Percentiles rank a stretch among this genome's conserved stretches.
phyloP scores from a whole-genome alignment of 129 eudicot genomes.

The Escallonia herrerae region DNA sequence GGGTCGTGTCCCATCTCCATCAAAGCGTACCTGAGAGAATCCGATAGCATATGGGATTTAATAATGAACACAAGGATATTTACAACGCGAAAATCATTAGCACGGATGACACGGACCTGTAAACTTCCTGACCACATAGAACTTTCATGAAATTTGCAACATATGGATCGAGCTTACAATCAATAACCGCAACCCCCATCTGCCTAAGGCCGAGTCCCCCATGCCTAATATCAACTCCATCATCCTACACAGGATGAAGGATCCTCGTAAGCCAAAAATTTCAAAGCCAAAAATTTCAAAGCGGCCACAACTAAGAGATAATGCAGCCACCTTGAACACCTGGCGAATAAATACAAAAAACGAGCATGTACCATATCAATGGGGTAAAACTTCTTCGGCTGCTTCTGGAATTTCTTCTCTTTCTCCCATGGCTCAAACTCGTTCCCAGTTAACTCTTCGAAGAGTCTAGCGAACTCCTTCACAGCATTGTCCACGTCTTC shows the following conservation, averaged over 20 bases:
- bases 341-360: neutral
- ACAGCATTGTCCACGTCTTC: constrained; percentile 42
- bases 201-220: constrained; percentile 81
- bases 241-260: constrained; percentile 38
- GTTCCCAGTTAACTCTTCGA: constrained; percentile 68
- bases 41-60: neutral
- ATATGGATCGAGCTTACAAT: constrained; percentile 64
- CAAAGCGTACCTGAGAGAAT: constrained; percentile 55
- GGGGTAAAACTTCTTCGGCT: constrained; percentile 46
- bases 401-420: constrained; percentile 74
- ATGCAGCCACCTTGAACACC: no score
- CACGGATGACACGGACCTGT: constrained; percentile 24
- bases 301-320: no score
- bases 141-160: constrained; percentile 82
- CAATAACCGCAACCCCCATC: constrained; percentile 62
- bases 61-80: neutral
- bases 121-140: constrained; percentile 71
- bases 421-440: constrained; percentile 82
- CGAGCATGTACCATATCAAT: constrained; percentile 48
- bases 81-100: neutral
- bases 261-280: neutral
- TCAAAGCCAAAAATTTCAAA: neutral
- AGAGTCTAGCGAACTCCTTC: constrained; percentile 51
- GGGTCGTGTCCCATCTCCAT: constrained; percentile 79
- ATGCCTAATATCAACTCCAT: constrained; percentile 73